Base-by-base conservation (phyloP, 2,329 filamentous ascomycete genomes). In the Sphaerulina vaccinii region DNA sequence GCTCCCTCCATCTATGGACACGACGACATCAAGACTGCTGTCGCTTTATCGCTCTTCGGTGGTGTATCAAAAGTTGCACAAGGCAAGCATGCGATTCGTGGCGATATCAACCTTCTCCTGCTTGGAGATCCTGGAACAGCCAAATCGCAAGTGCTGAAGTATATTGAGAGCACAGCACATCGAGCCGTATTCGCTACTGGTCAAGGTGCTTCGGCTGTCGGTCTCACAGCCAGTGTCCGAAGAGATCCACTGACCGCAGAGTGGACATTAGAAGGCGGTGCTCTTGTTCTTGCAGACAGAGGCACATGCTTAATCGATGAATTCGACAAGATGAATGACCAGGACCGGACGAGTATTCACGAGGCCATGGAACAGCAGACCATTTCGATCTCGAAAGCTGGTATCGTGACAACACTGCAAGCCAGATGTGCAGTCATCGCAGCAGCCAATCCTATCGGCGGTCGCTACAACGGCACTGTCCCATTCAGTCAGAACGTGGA, bases 281-380 rank as follows among this genome's bases (percentile, higher is more conserved):
- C 93, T 3, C 79, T 99, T 9, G 93, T 99, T 65, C 82, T 99
- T 50, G 93, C 93, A 13, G 93, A 99, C 70, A 87, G 89, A 60
- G 93, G 93, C 35, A 96, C 90, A 13, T 97, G 93, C 66, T 79
- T 99, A 23, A 99, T 99, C 57, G 93, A 99, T 65, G 93, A 99
- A 73, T 99, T 99, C 65, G 93, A 99, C 81, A 99, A 99, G 79
- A 99, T 99, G 93, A 97, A 97, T 70, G 93, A 99, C 69, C 90
- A 97, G 68, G 93, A 99, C 71, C 84, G 93, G 59, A 97, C 93
- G 1, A 96, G 90, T 6, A 99, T 99, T 62, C 93, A 99, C 80
- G 93, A 99, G 78, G 93, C 93, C 54, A 99, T 99, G 93, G 93
- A 99, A 72, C 93, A 99, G 73, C 93, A 99, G 74, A 99, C 93